Evolutionary conservation across 1,139 yeast species (phyloP), one percentile per base, ranked within the genome.

Genomic region (Yamadazyma epiphylla): DNA sequence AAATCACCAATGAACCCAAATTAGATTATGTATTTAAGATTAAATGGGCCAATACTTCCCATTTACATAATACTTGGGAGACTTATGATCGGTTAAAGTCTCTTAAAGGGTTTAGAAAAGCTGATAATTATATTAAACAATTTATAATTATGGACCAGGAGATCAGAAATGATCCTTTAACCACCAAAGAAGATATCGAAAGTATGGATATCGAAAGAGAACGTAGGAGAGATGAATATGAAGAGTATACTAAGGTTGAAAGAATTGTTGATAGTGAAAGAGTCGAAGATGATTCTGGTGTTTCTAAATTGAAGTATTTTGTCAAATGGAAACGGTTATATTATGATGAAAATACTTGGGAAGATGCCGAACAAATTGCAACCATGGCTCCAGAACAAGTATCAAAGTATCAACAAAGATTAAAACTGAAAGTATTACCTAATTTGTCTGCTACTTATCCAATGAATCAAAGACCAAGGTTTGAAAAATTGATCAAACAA

Each of bases 301-400:
- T 70, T 22, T 78, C 80, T 19, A 80, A 74, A 36, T 65, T 91
- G 41, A 83, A 80, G 49, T 94, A 91, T 53, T 75, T 82, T 38
- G 91, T 89, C 38, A 94, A 94, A 57, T 91, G 98, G 98, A 82
- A 79, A 53, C 73, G 97, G 37, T 69, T 94, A 26, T 85, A 89
- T 50, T 94, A 94, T 51, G 97, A 94, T 56, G 94, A 86, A 44
- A 87, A 96, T 41, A 87, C 97, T 4, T 94, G 98, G 98, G 99
- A 94, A 60, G 77, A 80, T 45, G 97, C 96, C 1, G 82, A 81
- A 33, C 82, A 77, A 42, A 87, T 94, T 43, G 96, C 94, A 1
- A 73, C 75, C 36, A 60, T 83, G 33, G 88, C 95, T 3, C 97
- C 96, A 0, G 75, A 72, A 8, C 88, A 83, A 52, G 97, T 91